phyloP scores from a whole-genome alignment of 345 rosid species.

The Populus deltoides region DNA sequence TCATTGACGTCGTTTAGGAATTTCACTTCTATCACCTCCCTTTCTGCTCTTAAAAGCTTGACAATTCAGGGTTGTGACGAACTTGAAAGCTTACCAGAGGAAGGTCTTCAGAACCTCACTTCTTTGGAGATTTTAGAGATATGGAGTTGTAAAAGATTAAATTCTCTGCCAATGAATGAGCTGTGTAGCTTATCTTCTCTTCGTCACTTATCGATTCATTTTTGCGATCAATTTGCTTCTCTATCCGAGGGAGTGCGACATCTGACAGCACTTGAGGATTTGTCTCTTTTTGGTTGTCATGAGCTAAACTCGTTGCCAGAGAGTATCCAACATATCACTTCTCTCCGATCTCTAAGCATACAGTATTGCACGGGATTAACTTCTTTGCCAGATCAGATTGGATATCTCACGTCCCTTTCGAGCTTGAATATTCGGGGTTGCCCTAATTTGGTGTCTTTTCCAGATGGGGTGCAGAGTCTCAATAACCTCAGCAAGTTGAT shows the following conservation, averaged over 20 bases:
- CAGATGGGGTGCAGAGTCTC: neutral
- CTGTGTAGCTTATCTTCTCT: neutral
- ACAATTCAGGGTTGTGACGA: neutral
- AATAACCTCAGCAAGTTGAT: neutral
- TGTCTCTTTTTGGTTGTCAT: neutral
- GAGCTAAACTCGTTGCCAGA: neutral
- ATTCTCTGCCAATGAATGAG: neutral
- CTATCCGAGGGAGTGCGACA: neutral
- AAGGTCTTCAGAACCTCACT: neutral
- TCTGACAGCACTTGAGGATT: neutral
- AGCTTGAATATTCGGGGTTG: neutral
- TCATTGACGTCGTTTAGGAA: neutral
- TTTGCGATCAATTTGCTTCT: neutral
- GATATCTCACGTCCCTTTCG: neutral
- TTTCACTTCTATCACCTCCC: neutral
- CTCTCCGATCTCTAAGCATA: neutral
- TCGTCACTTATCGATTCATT: neutral
- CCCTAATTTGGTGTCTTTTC: neutral
- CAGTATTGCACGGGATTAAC: neutral
- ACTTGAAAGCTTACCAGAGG: conserved; percentile 15
- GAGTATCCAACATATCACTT: neutral
- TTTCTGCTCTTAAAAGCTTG: neutral
- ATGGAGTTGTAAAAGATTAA: neutral
- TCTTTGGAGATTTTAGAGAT: neutral
- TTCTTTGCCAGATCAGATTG: conserved; percentile 6